Conservation (phyloP, 352 stramenopile genomes). For the Phytophthora brassicae region DNA sequence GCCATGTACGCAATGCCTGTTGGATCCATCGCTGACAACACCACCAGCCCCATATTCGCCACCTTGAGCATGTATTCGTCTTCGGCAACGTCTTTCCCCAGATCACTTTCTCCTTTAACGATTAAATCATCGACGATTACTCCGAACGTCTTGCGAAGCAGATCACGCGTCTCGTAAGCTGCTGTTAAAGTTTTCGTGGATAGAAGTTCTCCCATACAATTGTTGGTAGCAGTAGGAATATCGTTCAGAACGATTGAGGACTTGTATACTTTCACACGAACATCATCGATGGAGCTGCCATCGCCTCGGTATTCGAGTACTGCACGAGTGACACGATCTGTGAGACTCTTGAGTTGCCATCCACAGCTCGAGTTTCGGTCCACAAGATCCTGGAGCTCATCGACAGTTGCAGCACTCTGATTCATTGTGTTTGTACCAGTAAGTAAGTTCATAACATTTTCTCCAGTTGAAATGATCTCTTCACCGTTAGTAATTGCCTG, state of each 20-base stretch:
- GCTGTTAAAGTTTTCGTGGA: conserved; percentile 8
- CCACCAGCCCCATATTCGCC: conserved; percentile 27
- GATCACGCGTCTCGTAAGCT: conserved; percentile 11
- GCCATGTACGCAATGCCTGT: conserved; percentile 36
- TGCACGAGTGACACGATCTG: conserved; percentile 2
- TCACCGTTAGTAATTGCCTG: conserved; percentile 20
- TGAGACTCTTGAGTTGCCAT: conserved; percentile 14
- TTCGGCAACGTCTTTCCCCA: conserved; percentile 11
- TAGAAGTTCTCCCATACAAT: conserved; percentile 10
- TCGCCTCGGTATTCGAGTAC: conserved; percentile 2
- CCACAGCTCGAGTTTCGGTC: conserved; percentile 14
- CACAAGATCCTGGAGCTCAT: conserved; percentile 11
- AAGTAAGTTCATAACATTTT: conserved; percentile 6
- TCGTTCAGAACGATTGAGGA: conserved; percentile 14
- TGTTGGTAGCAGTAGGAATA: conserved; percentile 18
- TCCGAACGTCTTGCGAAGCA: conserved; percentile 14
- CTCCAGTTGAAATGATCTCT: conserved; percentile 9
- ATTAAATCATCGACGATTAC: conserved; percentile 17
- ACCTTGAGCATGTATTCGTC: conserved; percentile 36
- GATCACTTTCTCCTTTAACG: conserved; percentile 4
- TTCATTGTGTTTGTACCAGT: background rate
- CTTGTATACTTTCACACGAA: conserved; percentile 20
- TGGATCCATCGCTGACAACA: conserved; percentile 32
- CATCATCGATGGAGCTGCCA: background rate
- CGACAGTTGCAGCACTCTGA: background rate